A percentile compares a stretch with the other conserved stretches of the same genome.
Evolutionary conservation across 495 filamentous ascomycete species (phyloP).

Genomic region (Xylaria castorea): DNA sequence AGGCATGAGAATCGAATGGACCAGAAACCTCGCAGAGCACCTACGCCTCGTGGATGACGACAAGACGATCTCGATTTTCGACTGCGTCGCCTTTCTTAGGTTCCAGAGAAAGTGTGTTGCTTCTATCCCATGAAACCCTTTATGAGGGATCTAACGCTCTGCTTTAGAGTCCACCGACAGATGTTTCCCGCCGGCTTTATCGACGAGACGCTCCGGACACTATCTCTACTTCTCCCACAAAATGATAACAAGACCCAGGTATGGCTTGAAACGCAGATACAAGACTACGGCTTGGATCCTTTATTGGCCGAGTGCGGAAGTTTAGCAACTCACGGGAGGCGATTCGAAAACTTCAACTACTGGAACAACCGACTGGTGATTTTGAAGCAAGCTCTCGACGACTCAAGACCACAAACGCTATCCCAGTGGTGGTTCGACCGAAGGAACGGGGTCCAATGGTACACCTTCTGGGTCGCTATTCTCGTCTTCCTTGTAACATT

Average conservation of each 20-base stretch:
- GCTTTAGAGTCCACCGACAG: conserved; percentile 17
- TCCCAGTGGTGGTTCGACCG: conserved; percentile 61
- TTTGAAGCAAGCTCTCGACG: conserved; percentile 60
- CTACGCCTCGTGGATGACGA: conserved; percentile 50
- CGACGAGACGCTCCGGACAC: conserved; percentile 55
- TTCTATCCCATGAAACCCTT: no score
- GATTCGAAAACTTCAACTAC: conserved; percentile 54
- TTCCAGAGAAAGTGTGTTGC: conserved; percentile 31
- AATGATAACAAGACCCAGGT: conserved; percentile 32
- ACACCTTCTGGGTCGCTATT: conserved; percentile 62
- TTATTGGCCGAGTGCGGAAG: conserved; percentile 32
- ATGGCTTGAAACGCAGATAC: conserved; percentile 40
- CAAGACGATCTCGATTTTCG: conserved; percentile 50
- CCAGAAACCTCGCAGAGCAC: conserved; percentile 55
- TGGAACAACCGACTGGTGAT: conserved; percentile 61
- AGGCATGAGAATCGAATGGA: conserved; percentile 50
- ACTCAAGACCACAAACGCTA: conserved; percentile 52
- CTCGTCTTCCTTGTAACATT: conserved; percentile 54
- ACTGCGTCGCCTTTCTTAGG: conserved; percentile 50
- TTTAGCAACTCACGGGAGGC: conserved; percentile 43
- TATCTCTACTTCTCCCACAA: conserved; percentile 55
- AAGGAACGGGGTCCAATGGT: conserved; percentile 59
- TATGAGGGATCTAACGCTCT: conserved; percentile 1
- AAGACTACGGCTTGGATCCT: conserved; percentile 37
- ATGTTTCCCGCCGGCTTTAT: conserved; percentile 45